Conservation (phyloP, 768 basidiomycete genomes). For the Suillus sp. region DNA sequence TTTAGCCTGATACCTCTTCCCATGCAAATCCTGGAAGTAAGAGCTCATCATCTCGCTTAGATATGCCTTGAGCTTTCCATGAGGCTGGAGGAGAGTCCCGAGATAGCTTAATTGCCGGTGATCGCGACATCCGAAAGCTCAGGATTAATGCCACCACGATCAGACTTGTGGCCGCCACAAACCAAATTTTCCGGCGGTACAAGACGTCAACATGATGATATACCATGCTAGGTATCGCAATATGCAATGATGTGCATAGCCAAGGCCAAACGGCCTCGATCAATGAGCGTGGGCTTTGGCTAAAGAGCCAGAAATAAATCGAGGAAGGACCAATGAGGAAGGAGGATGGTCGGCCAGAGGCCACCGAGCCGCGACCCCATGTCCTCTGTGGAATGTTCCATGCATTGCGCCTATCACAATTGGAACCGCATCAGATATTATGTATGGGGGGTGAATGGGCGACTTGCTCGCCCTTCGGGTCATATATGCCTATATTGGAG, state of each 20-base stretch:
- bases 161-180: conserved; percentile 19
- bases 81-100: conserved; percentile 24
- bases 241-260: not conserved
- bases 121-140: conserved; percentile 14
- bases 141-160: conserved; percentile 20
- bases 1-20: conserved; percentile 10
- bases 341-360: not conserved
- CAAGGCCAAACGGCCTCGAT: not conserved
- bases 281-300: not conserved
- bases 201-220: not conserved
- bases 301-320: conserved; percentile 5
- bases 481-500: conserved; percentile 15
- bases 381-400: conserved; percentile 29
- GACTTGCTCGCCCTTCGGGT: conserved; percentile 15
- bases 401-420: conserved; percentile 16
- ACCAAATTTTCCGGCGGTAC: not conserved
- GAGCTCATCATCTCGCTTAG: conserved; percentile 27
- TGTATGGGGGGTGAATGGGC: not conserved
- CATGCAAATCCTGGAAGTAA: conserved; percentile 14
- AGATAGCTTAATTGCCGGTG: conserved; percentile 27
- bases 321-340: conserved; percentile 4
- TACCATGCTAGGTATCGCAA: not conserved
- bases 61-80: conserved; percentile 34
- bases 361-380: conserved; percentile 10
- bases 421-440: conserved; percentile 8